Conservation (phyloP, 345 rosid species). For the Linum tenue region DNA sequence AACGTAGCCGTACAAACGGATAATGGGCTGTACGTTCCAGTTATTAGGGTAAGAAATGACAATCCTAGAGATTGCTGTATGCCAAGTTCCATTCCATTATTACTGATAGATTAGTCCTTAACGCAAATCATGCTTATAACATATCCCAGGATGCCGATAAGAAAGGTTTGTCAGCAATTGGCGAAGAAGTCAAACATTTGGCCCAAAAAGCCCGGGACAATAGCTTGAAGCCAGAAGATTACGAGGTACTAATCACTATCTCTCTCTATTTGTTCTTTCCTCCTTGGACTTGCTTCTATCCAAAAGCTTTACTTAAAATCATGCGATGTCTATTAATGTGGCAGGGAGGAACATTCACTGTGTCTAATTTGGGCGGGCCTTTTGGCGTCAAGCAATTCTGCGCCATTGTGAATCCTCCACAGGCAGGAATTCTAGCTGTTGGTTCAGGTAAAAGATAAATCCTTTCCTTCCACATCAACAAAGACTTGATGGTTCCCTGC, state of each 20-base stretch:
- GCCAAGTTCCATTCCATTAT: not conserved
- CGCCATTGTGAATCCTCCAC: constrained; percentile 94
- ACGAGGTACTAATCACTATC: constrained; percentile 44
- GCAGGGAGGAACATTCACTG: constrained; percentile 96
- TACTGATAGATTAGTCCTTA: not conserved
- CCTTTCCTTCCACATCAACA: too few species aligned
- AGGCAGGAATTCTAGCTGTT: constrained; percentile 86
- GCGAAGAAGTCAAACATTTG: constrained; percentile 68
- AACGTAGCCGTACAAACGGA: constrained; percentile 96
- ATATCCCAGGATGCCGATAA: constrained; percentile 76
- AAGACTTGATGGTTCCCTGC: too few species aligned
- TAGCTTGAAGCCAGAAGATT: constrained; percentile 90
- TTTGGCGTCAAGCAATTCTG: constrained; percentile 90
- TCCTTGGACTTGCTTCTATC: not conserved
- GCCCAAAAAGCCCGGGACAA: constrained; percentile 90
- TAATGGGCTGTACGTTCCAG: constrained; percentile 90
- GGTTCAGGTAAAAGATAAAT: constrained; percentile 55
- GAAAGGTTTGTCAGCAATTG: constrained; percentile 78
- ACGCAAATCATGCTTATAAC: not conserved
- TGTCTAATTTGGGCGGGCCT: constrained; percentile 97
- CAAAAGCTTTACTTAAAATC: not conserved
- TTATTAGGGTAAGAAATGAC: constrained; percentile 55
- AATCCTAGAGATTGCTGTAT: not conserved
- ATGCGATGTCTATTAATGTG: constrained; percentile 8
- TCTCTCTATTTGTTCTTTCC: not conserved